phyloP scores from a whole-genome alignment of 345 rosid genomes.

The Citrus inodora region DNA sequence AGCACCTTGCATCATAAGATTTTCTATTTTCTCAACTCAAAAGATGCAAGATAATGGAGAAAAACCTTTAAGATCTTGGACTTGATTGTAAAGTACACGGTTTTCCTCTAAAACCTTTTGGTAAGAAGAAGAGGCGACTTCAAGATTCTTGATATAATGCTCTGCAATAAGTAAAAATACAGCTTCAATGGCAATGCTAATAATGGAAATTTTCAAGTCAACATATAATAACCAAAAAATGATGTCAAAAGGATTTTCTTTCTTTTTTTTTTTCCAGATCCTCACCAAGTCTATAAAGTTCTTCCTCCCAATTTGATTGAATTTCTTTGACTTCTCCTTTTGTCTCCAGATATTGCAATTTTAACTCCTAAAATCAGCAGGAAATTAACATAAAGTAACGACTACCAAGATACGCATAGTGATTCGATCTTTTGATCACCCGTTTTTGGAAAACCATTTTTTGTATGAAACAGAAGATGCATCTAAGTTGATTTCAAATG shows the following conservation, averaged over 20 bases:
- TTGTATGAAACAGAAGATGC: background rate
- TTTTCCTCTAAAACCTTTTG: conserved; percentile 88
- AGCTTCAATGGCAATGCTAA: background rate
- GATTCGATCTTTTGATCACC: too few species aligned
- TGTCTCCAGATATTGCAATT: conserved; percentile 39
- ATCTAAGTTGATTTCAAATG: background rate
- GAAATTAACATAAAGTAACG: background rate
- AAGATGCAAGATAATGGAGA: background rate
- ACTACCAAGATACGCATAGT: too few species aligned
- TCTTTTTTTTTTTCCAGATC: background rate
- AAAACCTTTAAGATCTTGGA: conserved; percentile 93
- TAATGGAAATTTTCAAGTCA: background rate
- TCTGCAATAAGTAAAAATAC: conserved; percentile 31
- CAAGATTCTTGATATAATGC: conserved; percentile 66
- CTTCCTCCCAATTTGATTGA: conserved; percentile 68
- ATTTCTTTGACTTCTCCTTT: conserved; percentile 55
- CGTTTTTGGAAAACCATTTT: too few species aligned
- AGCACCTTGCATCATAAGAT: background rate
- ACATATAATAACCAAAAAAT: background rate
- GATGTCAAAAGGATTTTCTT: background rate
- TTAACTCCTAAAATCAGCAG: conserved; percentile 51
- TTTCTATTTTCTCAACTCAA: background rate
- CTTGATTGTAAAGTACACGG: conserved; percentile 92
- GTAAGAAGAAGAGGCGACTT: conserved; percentile 73
- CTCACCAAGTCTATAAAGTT: conserved; percentile 61